A percentile compares a stretch with the other conserved stretches of the same genome.
These are phyloP conservation scores for Sisymbrium altissimum DNA, from an alignment of 345 rosid species.

Conservation along the genomic window DNA sequence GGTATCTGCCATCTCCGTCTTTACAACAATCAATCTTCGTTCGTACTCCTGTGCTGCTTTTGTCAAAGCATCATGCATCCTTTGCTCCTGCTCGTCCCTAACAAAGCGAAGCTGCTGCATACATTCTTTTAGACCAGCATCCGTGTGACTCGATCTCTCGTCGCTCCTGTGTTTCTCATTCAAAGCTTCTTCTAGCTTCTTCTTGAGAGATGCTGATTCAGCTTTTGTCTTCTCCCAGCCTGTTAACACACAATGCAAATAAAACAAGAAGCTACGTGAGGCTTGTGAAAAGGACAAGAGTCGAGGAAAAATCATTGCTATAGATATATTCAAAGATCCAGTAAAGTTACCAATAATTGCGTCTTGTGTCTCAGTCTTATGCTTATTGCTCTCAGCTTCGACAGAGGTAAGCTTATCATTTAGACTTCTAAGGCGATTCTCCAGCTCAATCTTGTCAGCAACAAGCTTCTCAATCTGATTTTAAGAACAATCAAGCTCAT, in stretches of 20 bases:
- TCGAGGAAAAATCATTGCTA: neutral
- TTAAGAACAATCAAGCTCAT: constrained; percentile 16
- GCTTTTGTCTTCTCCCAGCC: constrained; percentile 68
- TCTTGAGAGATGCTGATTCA: constrained; percentile 49
- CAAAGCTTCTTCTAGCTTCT: constrained; percentile 57
- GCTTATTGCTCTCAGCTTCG: constrained; percentile 52
- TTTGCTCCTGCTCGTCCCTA: constrained; percentile 72
- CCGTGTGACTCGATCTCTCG: constrained; percentile 53
- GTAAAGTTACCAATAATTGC: constrained; percentile 51
- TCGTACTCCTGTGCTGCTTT: constrained; percentile 66
- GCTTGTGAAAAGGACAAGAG: neutral
- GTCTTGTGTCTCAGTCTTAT: constrained; percentile 50
- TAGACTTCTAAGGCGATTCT: constrained; percentile 46
- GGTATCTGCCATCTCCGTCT: constrained; percentile 50
- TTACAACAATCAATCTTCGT: constrained; percentile 38
- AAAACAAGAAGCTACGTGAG: neutral
- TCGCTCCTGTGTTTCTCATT: constrained; percentile 47
- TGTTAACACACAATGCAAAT: constrained; percentile 24
- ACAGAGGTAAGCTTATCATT: constrained; percentile 55
- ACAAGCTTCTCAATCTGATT: constrained; percentile 44
- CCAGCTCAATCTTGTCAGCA: constrained; percentile 53
- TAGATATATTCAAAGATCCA: neutral
- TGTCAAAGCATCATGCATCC: constrained; percentile 72
- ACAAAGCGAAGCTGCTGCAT: constrained; percentile 79
- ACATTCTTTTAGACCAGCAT: constrained; percentile 76